Conservation (phyloP, 2,329 filamentous ascomycete genomes). For the Hymenoscyphus linearis region DNA sequence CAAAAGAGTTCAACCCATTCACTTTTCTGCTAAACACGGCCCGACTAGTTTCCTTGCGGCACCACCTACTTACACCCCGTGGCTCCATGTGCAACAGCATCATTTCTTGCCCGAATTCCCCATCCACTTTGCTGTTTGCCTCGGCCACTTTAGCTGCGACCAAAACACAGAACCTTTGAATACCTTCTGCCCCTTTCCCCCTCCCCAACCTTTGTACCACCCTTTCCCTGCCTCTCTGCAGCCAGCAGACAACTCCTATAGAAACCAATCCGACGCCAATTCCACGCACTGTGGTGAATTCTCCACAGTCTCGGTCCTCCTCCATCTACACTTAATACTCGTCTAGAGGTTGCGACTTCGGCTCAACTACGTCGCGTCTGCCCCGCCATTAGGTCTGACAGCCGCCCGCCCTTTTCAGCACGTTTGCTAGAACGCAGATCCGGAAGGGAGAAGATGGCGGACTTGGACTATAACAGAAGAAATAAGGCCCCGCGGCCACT, state of each 20-base stretch:
- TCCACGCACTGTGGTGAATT: neutral
- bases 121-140: neutral
- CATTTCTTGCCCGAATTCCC: neutral
- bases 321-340: neutral
- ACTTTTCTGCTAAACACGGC: neutral
- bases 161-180: neutral
- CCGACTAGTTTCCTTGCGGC: neutral
- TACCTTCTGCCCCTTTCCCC: neutral
- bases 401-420: neutral
- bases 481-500: constrained; percentile 81
- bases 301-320: neutral
- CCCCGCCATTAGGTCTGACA: constrained; percentile 10
- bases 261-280: neutral
- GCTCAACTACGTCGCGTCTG: constrained; percentile 10
- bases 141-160: neutral
- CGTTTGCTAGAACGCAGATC: neutral
- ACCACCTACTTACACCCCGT: neutral
- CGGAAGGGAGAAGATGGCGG: constrained; percentile 20
- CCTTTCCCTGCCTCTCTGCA: too few species aligned
- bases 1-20: neutral
- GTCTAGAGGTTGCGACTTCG: constrained; percentile 4
- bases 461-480: constrained; percentile 67
- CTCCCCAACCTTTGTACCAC: constrained; percentile 1
- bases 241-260: neutral
- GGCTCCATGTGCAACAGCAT: constrained; percentile 1